Percentiles rank a stretch among this genome's conserved stretches.
These are phyloP conservation scores for Akanthomyces dipterigenus DNA, from an alignment of 2,329 filamentous ascomycete species.

Conservation along the genomic window DNA sequence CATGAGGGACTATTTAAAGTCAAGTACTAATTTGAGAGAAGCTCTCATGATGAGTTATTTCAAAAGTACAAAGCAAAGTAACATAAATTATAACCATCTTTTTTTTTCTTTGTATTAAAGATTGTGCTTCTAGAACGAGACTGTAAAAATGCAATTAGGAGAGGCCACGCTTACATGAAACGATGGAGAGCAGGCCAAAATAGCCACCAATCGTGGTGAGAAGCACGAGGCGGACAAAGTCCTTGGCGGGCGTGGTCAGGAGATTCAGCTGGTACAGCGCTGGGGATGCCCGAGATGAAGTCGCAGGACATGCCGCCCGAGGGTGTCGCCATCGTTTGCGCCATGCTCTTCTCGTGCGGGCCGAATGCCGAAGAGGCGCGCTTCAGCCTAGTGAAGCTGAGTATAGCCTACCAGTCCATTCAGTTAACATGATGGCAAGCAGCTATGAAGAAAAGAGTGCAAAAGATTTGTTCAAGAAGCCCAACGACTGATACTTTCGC, in stretches of 20 bases:
- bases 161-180: not conserved
- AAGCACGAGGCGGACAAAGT: constrained; percentile 4
- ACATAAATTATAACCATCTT: too few relatives aligned
- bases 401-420: not conserved
- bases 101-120: too few relatives aligned
- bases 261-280: constrained; percentile 14
- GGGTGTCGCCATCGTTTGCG: constrained; percentile 11
- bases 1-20: too few relatives aligned
- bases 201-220: constrained; percentile 9
- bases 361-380: constrained; percentile 2
- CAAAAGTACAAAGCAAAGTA: too few relatives aligned
- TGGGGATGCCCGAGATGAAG: constrained; percentile 13
- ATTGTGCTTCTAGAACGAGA: not conserved
- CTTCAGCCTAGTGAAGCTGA: constrained; percentile 3
- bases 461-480: not conserved
- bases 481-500: constrained; percentile 1
- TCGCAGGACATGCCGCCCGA: constrained; percentile 11
- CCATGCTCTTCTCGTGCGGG: constrained; percentile 13
- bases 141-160: not conserved
- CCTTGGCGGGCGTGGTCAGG: constrained; percentile 1
- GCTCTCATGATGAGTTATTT: too few relatives aligned
- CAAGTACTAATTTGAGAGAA: too few relatives aligned
- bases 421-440: not conserved
- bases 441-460: too few relatives aligned
- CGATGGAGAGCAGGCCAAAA: constrained; percentile 9